A percentile compares a stretch with the other conserved stretches of the same genome.
phyloP scores from a whole-genome alignment of 2,329 filamentous ascomycete genomes.

The Pseudocercospora ulei region DNA sequence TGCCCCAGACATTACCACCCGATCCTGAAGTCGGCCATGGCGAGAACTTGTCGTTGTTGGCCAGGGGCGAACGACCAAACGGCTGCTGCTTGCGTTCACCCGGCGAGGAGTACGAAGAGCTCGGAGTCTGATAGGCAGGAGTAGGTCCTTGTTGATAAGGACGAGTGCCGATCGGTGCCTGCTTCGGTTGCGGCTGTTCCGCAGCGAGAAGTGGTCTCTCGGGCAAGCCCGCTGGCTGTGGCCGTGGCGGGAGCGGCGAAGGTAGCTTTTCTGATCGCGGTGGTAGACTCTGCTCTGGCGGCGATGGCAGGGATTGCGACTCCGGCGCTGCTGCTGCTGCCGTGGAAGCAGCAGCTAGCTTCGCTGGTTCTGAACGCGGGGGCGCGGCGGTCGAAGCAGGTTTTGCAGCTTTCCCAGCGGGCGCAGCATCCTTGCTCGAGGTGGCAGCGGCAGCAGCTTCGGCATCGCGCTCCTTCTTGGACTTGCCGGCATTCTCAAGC shows the following conservation, averaged over 20 bases:
- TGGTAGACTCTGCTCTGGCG: constrained; percentile 12
- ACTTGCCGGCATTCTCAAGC: constrained; percentile 30
- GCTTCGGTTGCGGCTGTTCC: constrained; percentile 16
- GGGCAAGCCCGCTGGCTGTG: constrained; percentile 16
- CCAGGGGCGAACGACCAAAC: constrained; percentile 30
- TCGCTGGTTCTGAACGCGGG: constrained; percentile 13
- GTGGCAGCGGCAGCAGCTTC: constrained; percentile 28
- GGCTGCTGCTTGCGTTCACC: constrained; percentile 33
- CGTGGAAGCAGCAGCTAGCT: constrained; percentile 20
- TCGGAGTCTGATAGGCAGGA: constrained; percentile 23
- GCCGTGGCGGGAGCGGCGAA: constrained; percentile 21
- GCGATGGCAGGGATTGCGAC: constrained; percentile 17
- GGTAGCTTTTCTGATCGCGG: constrained; percentile 18
- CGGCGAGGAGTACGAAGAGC: constrained; percentile 41
- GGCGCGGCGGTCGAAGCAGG: constrained; percentile 10
- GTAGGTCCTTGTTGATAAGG: constrained; percentile 24
- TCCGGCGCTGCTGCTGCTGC: constrained; percentile 15
- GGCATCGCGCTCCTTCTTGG: constrained; percentile 32
- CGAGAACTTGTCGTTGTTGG: constrained; percentile 24
- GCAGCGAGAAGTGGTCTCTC: constrained; percentile 14
- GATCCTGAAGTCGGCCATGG: constrained; percentile 35
- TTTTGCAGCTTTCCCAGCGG: constrained; percentile 14
- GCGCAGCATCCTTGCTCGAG: constrained; percentile 14
- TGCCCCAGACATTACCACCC: constrained; percentile 61
- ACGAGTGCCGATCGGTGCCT: constrained; percentile 18